phyloP scores from a whole-genome alignment of 495 filamentous ascomycete species.

The Daldinia caldariorum region DNA sequence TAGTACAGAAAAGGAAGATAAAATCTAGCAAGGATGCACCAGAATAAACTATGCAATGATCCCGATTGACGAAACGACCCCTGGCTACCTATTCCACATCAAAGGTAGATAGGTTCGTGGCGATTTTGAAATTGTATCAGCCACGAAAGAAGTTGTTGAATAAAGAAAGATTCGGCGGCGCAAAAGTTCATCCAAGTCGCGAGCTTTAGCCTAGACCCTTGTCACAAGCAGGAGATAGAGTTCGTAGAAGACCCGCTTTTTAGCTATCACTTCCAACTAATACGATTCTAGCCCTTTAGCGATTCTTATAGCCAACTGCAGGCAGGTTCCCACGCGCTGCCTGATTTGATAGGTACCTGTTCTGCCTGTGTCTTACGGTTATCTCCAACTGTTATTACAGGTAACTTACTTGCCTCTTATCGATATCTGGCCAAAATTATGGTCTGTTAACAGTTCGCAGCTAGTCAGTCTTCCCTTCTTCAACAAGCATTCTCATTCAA shows the following conservation, averaged over 20 bases:
- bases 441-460: not conserved
- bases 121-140: not conserved
- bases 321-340: not conserved
- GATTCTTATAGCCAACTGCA: not conserved
- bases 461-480: not conserved
- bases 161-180: conserved; percentile 23
- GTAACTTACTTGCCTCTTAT: no score
- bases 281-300: not conserved
- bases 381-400: no score
- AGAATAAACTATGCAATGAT: not conserved
- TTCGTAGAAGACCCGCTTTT: conserved; percentile 14
- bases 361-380: no score
- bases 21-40: not conserved
- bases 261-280: no score
- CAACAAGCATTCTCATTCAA: conserved; percentile 1
- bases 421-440: conserved; percentile 17
- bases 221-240: conserved; percentile 23
- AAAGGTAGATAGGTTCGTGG: not conserved
- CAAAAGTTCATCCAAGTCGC: conserved; percentile 34
- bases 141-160: conserved; percentile 14
- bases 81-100: not conserved
- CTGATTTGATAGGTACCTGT: not conserved
- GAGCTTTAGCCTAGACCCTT: conserved; percentile 33
- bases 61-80: not conserved
- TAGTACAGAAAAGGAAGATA: not conserved